Percentiles rank a stretch among this genome's conserved stretches.
These are phyloP conservation scores for Penicillium sp. DNA, from an alignment of 2,329 filamentous ascomycete genomes.

Conservation along the genomic window DNA sequence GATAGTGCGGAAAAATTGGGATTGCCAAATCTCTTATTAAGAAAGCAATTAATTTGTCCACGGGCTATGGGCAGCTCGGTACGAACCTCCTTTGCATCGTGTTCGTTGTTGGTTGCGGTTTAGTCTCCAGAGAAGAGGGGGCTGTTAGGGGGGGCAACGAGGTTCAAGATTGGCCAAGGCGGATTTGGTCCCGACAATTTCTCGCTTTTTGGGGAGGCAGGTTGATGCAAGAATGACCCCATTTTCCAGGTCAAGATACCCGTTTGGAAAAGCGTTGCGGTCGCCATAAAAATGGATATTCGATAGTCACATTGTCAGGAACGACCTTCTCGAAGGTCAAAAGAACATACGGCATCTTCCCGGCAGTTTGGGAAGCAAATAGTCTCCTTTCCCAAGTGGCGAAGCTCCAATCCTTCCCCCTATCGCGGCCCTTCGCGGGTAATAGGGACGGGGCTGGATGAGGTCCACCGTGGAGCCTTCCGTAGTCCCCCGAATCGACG, in stretches of 20 bases:
- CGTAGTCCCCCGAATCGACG: slow-evolving; percentile 24
- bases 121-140: neutral
- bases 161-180: neutral
- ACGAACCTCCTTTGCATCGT: neutral
- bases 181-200: neutral
- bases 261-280: neutral
- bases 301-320: neutral
- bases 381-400: slow-evolving; percentile 17
- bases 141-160: slow-evolving; percentile 3
- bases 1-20: neutral
- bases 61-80: neutral
- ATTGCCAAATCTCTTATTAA: neutral
- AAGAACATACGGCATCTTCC: slow-evolving; percentile 19
- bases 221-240: neutral
- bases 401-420: slow-evolving; percentile 11
- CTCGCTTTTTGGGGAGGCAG: neutral
- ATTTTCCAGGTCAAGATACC: neutral
- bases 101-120: neutral
- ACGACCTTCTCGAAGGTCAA: slow-evolving; percentile 24
- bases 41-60: neutral
- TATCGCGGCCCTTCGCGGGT: slow-evolving; percentile 13
- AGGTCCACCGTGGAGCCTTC: slow-evolving; percentile 26
- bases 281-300: neutral
- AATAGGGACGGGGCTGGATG: slow-evolving; percentile 22
- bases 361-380: slow-evolving; percentile 21